Base-by-base conservation (phyloP, 2,329 filamentous ascomycete genomes). In the Sporothrix pseudoabietina region DNA sequence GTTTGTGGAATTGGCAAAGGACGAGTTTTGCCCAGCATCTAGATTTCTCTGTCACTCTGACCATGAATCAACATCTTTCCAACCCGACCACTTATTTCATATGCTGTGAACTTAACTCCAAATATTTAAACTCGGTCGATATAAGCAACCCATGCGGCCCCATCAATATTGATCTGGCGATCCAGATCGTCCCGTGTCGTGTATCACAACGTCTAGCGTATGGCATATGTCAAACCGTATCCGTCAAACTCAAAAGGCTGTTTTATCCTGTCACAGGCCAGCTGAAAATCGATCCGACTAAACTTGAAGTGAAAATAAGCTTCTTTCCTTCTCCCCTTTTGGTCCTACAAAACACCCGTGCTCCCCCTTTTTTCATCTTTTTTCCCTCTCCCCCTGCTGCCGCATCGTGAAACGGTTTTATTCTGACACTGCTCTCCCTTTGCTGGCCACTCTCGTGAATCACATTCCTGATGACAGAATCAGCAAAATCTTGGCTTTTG, bases 101-200 rank as follows among this genome's bases (percentile, higher is more conserved):
- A 0, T 3, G 26, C 26, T 26, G 26, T 54, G 41, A 44, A 9
- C 22, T 54, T n/a, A 8, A 35, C 8, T 35, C 8, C 4, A 35
- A 10, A 26, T 32, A 41, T n/a, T n/a, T 61, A 10, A 22, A 22
- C 16, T 61, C 4, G 19, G 35, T 44, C 59, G 26, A 44, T 41
- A 63, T 63, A 44, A 63, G 19, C 59, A 63, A 61, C 59, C 35
- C n/a, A 44, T 65, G 39, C 59, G 39, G 59, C 59, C 10, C 10
- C 44, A 49, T 49, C 44, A 49, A 19, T 19, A 19, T 19, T 19
- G 44, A 47, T 47, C 61, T 66, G 61, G 39, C 39, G 39, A 66
- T 66, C 61, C 61, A 66, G 22, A 66, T 66, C 61, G 39, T 66
- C 61, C 39, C 61, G 61, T 66, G 39, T 66, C n/a, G 39, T 44